Percentiles rank a stretch among this genome's conserved stretches.
phyloP scores from a whole-genome alignment of 176 grass and related monocot genomes.

The Areca catechu region DNA sequence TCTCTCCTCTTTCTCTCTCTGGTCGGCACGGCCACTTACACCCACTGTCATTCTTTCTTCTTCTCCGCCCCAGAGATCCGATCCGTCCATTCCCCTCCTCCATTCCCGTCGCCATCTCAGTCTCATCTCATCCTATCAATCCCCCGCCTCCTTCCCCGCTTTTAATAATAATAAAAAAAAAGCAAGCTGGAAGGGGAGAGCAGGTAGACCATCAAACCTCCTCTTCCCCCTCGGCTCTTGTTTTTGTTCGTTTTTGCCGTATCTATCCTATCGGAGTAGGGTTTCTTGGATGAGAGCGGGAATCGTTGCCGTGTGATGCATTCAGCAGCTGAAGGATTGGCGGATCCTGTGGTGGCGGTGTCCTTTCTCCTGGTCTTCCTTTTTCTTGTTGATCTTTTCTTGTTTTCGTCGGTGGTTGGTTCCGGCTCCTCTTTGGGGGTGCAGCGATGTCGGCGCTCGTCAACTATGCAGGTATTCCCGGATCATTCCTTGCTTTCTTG shows the following conservation, averaged over 20 bases:
- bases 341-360: slow-evolving; percentile 26
- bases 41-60: no score
- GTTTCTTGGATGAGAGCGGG: slow-evolving; percentile 19
- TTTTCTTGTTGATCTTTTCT: slow-evolving; percentile 3
- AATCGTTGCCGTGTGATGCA: slow-evolving; percentile 40
- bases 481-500: background rate
- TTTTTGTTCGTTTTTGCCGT: background rate
- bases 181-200: no score
- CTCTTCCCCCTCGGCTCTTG: no score
- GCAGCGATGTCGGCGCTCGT: slow-evolving; percentile 13
- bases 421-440: background rate
- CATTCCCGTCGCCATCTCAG: no score
- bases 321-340: slow-evolving; percentile 14
- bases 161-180: no score
- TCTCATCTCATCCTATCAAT: no score
- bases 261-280: slow-evolving; percentile 45
- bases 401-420: slow-evolving; percentile 8
- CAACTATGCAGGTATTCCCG: slow-evolving; percentile 6
- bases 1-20: no score
- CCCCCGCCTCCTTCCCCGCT: no score
- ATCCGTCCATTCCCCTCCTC: no score
- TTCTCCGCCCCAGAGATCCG: no score
- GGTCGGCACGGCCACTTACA: no score
- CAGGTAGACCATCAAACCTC: no score
- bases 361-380: slow-evolving; percentile 4